Percentiles rank a stretch among this genome's conserved stretches.
phyloP scores from a whole-genome alignment of 2,329 filamentous ascomycete species.

The Teratosphaeria epicoccoides region DNA sequence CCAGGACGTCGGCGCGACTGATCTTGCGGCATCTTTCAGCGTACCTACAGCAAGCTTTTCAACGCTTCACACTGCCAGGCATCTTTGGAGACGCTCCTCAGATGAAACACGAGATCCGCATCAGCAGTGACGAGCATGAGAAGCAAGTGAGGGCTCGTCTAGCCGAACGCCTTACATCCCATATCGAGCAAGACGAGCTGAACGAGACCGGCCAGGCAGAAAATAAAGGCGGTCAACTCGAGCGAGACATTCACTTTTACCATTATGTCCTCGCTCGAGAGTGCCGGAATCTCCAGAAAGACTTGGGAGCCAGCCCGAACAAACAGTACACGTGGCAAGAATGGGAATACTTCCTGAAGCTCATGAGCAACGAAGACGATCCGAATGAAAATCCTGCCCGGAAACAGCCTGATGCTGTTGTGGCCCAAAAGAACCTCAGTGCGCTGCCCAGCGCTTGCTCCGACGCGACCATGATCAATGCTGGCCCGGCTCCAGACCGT shows the following conservation, averaged over 20 bases:
- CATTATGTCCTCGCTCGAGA: constrained; percentile 39
- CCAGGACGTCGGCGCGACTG: constrained; percentile 25
- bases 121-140: constrained; percentile 12
- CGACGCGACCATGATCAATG: constrained; percentile 1
- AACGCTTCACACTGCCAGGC: constrained; percentile 9
- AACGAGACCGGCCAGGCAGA: constrained; percentile 23
- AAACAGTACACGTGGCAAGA: constrained; percentile 28
- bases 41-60: neutral
- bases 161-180: constrained; percentile 17
- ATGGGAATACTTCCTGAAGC: constrained; percentile 40
- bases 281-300: constrained; percentile 33
- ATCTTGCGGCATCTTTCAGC: neutral
- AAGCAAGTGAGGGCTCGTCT: constrained; percentile 12
- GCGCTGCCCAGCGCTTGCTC: constrained; percentile 8
- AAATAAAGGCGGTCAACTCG: constrained; percentile 32
- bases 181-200: constrained; percentile 32
- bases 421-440: constrained; percentile 9
- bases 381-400: constrained; percentile 17
- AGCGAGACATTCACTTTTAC: constrained; percentile 43
- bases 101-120: constrained; percentile 7
- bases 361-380: constrained; percentile 37
- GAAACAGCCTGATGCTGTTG: constrained; percentile 16
- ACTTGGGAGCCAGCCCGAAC: constrained; percentile 29
- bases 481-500: neutral
- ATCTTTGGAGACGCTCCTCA: constrained; percentile 8